Evolutionary conservation across 75 land plant genomes (phyloP).

Genomic region (Picea glauca): DNA sequence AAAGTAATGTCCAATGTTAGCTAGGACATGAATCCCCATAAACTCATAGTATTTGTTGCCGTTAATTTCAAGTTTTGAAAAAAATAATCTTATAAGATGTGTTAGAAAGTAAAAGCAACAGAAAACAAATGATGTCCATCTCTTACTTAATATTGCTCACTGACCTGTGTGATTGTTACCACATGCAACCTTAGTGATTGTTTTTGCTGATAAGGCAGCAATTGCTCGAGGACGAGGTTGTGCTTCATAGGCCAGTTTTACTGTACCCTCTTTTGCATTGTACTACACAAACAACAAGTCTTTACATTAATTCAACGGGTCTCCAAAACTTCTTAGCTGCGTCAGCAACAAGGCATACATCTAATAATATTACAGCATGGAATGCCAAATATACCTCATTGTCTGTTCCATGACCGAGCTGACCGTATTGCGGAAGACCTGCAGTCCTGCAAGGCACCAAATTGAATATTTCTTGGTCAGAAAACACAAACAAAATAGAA

Average conservation of each 20-base stretch:
- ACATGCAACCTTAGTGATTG: slow-evolving; percentile 91
- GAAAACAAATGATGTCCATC: not conserved
- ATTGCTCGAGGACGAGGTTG: slow-evolving; percentile 92
- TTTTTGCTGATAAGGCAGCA: slow-evolving; percentile 62
- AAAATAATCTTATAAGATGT: not conserved
- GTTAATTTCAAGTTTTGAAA: not conserved
- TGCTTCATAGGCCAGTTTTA: slow-evolving; percentile 80
- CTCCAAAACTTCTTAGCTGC: not conserved
- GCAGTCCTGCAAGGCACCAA: slow-evolving; percentile 57
- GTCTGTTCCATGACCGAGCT: slow-evolving; percentile 98
- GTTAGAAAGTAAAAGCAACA: not conserved
- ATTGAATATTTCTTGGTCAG: not conserved
- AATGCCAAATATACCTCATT: slow-evolving; percentile 62
- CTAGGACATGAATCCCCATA: not conserved
- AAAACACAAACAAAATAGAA: not conserved
- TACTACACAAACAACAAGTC: slow-evolving; percentile 45
- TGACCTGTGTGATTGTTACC: slow-evolving; percentile 98
- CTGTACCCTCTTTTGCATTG: slow-evolving; percentile 83
- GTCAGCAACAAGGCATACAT: not conserved
- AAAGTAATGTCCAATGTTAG: not conserved
- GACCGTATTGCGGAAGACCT: slow-evolving; percentile 98
- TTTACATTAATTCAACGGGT: not conserved
- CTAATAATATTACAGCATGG: not conserved
- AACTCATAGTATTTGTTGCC: not conserved
- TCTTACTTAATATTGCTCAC: not conserved